Evolutionary conservation across 345 rosid species (phyloP).

Genomic region (Anacardium occidentale): DNA sequence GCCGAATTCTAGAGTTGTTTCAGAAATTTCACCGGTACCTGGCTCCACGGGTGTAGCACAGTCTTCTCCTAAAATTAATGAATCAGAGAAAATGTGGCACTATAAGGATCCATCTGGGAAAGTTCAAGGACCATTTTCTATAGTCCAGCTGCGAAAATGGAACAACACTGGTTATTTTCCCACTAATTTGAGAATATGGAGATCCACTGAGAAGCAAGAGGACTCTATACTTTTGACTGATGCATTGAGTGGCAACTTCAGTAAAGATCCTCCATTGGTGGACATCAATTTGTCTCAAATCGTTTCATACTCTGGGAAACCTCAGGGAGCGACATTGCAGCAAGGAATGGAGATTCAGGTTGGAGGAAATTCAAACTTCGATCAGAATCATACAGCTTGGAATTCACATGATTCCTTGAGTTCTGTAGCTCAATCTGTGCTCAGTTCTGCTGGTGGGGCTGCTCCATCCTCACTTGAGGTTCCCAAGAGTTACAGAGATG

Average conservation of each 20-base stretch:
- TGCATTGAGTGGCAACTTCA: slow-evolving; percentile 70
- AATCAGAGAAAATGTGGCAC: slow-evolving; percentile 90
- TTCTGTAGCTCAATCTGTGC: slow-evolving; percentile 33
- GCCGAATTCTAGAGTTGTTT: slow-evolving; percentile 41
- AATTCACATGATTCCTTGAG: slow-evolving; percentile 20
- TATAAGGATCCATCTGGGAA: slow-evolving; percentile 95
- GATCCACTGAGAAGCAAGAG: slow-evolving; percentile 50
- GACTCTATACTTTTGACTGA: slow-evolving; percentile 74
- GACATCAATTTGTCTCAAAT: slow-evolving; percentile 41
- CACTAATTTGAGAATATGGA: slow-evolving; percentile 81
- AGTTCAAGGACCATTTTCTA: slow-evolving; percentile 92
- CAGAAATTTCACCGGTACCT: slow-evolving; percentile 43
- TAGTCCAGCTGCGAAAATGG: slow-evolving; percentile 95
- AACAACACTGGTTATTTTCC: slow-evolving; percentile 92
- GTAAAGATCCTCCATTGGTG: slow-evolving; percentile 44
- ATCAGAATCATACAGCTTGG: slow-evolving; percentile 33
- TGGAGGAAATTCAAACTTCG: slow-evolving; percentile 32
- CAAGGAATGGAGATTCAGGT: slow-evolving; percentile 29
- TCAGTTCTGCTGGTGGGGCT: slow-evolving; percentile 28
- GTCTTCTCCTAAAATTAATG: slow-evolving; percentile 51
- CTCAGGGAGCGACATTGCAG: slow-evolving; percentile 23
- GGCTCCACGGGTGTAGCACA: slow-evolving; percentile 36
- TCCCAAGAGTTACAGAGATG: slow-evolving; percentile 48
- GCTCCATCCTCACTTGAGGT: slow-evolving; percentile 51
- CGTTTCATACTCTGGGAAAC: slow-evolving; percentile 33